A percentile compares a stretch with the other conserved stretches of the same genome.
These are phyloP conservation scores for Penicillium canariense DNA, from an alignment of 495 filamentous ascomycete species.

Conservation along the genomic window DNA sequence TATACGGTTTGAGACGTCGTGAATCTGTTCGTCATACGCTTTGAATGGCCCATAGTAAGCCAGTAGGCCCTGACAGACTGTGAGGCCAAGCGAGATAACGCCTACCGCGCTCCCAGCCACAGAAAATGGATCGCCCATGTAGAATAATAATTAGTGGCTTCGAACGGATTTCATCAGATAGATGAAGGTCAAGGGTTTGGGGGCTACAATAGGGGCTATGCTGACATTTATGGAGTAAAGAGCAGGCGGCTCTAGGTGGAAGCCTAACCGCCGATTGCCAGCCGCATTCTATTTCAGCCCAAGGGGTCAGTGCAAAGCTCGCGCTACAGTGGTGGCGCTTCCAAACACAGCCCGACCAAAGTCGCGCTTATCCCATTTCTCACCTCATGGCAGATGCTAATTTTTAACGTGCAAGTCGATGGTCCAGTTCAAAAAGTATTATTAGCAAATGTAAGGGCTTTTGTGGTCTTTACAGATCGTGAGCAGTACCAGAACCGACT, in stretches of 20 bases:
- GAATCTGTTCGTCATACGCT: conserved; percentile 13
- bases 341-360: background rate
- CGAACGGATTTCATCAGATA: background rate
- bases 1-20: background rate
- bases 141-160: conserved; percentile 2
- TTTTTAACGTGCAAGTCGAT: background rate
- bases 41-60: conserved; percentile 20
- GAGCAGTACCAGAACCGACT: background rate
- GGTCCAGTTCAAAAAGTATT: background rate
- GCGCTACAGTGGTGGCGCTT: background rate
- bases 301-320: background rate
- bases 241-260: background rate
- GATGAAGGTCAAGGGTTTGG: background rate
- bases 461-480: background rate
- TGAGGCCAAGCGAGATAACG: background rate
- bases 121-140: background rate
- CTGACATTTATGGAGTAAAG: conserved; percentile 3
- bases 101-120: background rate
- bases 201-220: background rate
- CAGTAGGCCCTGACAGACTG: conserved; percentile 19
- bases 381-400: background rate
- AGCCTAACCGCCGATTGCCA: background rate
- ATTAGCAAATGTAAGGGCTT: background rate
- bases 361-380: background rate
- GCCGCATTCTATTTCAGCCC: background rate